Percentiles rank a stretch among this genome's conserved stretches.
Evolutionary conservation across 2,329 filamentous ascomycete genomes (phyloP).

Genomic region (Lasiodiplodia sp.): DNA sequence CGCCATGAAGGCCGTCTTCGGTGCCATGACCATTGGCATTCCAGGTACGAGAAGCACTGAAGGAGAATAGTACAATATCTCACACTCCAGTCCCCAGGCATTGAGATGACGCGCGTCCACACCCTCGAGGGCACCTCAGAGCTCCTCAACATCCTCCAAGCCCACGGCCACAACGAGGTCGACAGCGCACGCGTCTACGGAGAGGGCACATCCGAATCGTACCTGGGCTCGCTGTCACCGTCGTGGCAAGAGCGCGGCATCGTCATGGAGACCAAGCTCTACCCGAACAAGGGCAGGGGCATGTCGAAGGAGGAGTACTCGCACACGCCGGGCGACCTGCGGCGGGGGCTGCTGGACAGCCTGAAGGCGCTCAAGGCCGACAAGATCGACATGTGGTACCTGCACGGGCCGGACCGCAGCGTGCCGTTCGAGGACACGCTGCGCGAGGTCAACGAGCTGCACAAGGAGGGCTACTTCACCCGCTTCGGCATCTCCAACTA

Average conservation of each 20-base stretch:
- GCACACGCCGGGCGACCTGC: constrained; percentile 40
- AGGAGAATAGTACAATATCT: no score
- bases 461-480: constrained; percentile 55
- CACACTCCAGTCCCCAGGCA: constrained; percentile 28
- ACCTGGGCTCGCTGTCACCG: constrained; percentile 53
- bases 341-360: constrained; percentile 45
- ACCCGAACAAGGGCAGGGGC: constrained; percentile 38
- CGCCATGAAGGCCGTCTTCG: constrained; percentile 42
- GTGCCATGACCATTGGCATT: constrained; percentile 50
- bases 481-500: constrained; percentile 57
- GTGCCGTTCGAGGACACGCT: constrained; percentile 57
- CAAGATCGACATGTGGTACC: constrained; percentile 58
- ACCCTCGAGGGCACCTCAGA: constrained; percentile 33
- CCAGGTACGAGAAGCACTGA: constrained; percentile 34
- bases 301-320: constrained; percentile 29
- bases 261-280: constrained; percentile 54
- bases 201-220: constrained; percentile 48
- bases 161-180: constrained; percentile 43
- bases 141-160: constrained; percentile 42
- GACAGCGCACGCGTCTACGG: constrained; percentile 52
- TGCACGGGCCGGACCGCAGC: constrained; percentile 59
- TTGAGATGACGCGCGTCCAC: constrained; percentile 36
- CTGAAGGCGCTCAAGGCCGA: constrained; percentile 49
- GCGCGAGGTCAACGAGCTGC: constrained; percentile 54
- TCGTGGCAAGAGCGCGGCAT: constrained; percentile 50